These are phyloP conservation scores for Sporothrix pseudoabietina DNA, from an alignment of 2,329 filamentous ascomycete genomes.

Conservation along the genomic window DNA sequence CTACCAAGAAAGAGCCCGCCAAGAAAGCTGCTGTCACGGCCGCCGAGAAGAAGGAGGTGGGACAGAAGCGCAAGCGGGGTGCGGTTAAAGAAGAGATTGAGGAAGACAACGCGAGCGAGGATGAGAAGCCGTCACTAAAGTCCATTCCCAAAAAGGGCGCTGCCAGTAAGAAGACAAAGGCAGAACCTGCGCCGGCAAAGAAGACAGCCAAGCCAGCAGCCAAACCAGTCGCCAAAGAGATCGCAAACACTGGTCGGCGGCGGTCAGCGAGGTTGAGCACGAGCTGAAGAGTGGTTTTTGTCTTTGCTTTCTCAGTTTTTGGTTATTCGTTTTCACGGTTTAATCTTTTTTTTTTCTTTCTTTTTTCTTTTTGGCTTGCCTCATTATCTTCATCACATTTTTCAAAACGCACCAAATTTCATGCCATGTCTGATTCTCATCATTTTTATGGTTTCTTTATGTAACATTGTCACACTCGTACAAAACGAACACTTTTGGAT, in stretches of 20 bases:
- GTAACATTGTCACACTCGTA: neutral
- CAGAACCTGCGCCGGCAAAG: constrained; percentile 19
- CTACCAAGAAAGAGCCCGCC: constrained; percentile 36
- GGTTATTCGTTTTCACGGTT: neutral
- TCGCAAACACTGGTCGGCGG: constrained; percentile 19
- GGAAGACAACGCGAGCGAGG: neutral
- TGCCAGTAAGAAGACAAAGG: constrained; percentile 29
- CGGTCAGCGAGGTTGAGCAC: constrained; percentile 29
- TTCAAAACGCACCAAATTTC: neutral
- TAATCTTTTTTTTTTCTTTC: neutral
- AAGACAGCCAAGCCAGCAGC: neutral
- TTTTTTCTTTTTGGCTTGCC: neutral
- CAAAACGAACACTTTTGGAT: neutral
- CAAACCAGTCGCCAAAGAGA: constrained; percentile 10
- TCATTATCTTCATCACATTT: neutral
- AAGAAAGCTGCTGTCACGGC: constrained; percentile 35
- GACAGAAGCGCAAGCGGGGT: constrained; percentile 31
- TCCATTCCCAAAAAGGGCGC: constrained; percentile 4
- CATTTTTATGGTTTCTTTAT: neutral
- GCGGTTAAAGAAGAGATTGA: constrained; percentile 10
- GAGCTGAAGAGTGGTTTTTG: neutral
- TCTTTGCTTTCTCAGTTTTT: neutral
- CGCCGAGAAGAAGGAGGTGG: constrained; percentile 33
- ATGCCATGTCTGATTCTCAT: neutral
- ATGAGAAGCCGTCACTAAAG: neutral